These are phyloP conservation scores for Lecanicillium sp. DNA, from an alignment of 2,329 filamentous ascomycete species.

Conservation along the genomic window DNA sequence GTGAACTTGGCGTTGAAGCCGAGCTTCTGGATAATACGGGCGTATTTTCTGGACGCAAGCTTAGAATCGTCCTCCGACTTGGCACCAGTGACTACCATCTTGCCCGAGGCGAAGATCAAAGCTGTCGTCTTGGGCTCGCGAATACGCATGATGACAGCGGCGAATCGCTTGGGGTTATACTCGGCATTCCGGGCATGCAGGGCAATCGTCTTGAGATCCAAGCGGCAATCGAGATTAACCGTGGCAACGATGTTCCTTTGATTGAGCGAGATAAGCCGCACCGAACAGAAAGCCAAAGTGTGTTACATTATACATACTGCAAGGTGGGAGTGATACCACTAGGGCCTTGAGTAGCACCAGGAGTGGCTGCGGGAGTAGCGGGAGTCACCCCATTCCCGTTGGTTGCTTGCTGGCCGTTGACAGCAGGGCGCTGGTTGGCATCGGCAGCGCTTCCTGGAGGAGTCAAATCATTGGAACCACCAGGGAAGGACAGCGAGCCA, in stretches of 20 bases:
- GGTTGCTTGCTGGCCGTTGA: slow-evolving; percentile 46
- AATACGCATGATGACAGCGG: slow-evolving; percentile 98
- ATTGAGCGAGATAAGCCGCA: slow-evolving; percentile 44
- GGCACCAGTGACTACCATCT: slow-evolving; percentile 98
- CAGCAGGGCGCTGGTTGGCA: slow-evolving; percentile 20
- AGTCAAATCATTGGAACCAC: slow-evolving; percentile 73
- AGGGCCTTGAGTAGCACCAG: slow-evolving; percentile 70
- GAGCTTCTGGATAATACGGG: slow-evolving; percentile 98
- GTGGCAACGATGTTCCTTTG: slow-evolving; percentile 98
- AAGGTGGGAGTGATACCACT: slow-evolving; percentile 88
- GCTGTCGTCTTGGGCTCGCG: slow-evolving; percentile 98
- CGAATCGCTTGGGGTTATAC: slow-evolving; percentile 99
- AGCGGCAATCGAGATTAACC: slow-evolving; percentile 92
- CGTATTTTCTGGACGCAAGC: slow-evolving; percentile 93
- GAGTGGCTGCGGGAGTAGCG: slow-evolving; percentile 85
- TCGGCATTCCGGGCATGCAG: slow-evolving; percentile 96
- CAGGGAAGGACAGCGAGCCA: slow-evolving; percentile 85
- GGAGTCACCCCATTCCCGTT: slow-evolving; percentile 77
- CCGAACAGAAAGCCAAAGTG: slow-evolving; percentile 23
- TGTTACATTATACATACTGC: slow-evolving; percentile 72
- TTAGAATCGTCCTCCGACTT: slow-evolving; percentile 98
- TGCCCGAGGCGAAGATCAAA: slow-evolving; percentile 94
- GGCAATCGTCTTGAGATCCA: slow-evolving; percentile 98
- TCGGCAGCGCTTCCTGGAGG: slow-evolving; percentile 69
- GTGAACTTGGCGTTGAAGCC: slow-evolving; percentile 99